Evolutionary conservation across 2,329 filamentous ascomycete species (phyloP).

Genomic region (Fusarium abutilonis): DNA sequence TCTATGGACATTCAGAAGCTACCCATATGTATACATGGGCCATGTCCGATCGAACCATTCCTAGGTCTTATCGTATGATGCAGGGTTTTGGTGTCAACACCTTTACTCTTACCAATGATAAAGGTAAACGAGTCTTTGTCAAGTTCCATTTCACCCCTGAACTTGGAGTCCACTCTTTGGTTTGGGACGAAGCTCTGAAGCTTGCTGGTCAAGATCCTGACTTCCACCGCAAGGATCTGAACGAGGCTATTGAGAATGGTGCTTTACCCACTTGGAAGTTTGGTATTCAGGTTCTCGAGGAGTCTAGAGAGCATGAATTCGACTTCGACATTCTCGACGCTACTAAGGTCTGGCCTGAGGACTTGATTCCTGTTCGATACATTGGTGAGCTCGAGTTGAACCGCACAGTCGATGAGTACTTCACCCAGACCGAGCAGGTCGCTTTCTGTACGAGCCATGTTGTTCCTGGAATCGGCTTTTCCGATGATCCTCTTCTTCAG

Average conservation of each 20-base stretch:
- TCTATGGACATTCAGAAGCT: slow-evolving; percentile 69
- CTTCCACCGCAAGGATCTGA: slow-evolving; percentile 82
- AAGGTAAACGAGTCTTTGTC: slow-evolving; percentile 76
- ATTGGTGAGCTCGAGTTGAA: slow-evolving; percentile 85
- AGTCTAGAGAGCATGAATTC: slow-evolving; percentile 77
- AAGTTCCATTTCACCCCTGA: slow-evolving; percentile 82
- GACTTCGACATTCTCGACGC: slow-evolving; percentile 88
- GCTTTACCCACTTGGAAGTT: slow-evolving; percentile 82
- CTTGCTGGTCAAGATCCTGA: slow-evolving; percentile 79
- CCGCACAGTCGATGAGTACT: slow-evolving; percentile 82
- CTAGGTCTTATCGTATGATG: slow-evolving; percentile 83
- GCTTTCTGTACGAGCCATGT: slow-evolving; percentile 85
- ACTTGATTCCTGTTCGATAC: slow-evolving; percentile 76
- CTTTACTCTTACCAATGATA: slow-evolving; percentile 72
- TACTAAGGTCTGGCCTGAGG: slow-evolving; percentile 87
- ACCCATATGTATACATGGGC: slow-evolving; percentile 85
- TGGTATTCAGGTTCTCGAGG: slow-evolving; percentile 80
- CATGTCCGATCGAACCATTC: slow-evolving; percentile 79
- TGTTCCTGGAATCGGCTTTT: slow-evolving; percentile 80
- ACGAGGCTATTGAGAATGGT: slow-evolving; percentile 77
- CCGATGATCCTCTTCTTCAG: slow-evolving; percentile 77
- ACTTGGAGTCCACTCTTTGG: slow-evolving; percentile 78
- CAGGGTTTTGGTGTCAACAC: slow-evolving; percentile 88
- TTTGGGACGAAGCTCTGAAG: slow-evolving; percentile 84
- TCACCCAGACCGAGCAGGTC: slow-evolving; percentile 82